Conservation (phyloP, 1,284 basidiomycete species). For the Testicularia cyperi region DNA sequence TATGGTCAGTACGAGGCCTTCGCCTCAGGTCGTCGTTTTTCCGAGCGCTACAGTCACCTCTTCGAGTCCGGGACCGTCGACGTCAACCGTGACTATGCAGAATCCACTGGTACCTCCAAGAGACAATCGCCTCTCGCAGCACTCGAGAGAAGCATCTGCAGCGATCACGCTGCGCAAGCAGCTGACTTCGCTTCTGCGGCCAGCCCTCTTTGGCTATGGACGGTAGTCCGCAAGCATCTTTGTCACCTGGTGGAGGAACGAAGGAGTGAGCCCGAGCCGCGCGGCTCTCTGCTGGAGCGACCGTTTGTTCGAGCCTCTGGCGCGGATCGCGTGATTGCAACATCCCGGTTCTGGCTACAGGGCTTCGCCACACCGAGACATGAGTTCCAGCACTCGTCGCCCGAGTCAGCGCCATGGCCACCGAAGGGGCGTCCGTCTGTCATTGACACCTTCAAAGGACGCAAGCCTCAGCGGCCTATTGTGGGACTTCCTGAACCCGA, state of each 20-base stretch:
- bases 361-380: conserved; percentile 16
- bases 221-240: no score
- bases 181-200: no score
- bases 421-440: conserved; percentile 17
- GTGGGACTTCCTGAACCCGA: conserved; percentile 21
- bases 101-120: no score
- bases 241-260: no score
- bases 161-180: no score
- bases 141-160: no score
- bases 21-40: conserved; percentile 27
- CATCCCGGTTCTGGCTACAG: conserved; percentile 34
- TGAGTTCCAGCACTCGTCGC: conserved; percentile 22
- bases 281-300: no score
- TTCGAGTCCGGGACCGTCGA: conserved; percentile 9
- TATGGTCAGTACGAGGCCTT: conserved; percentile 38
- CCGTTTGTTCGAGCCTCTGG: conserved; percentile 32
- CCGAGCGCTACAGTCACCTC: conserved; percentile 22
- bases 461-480: conserved; percentile 21
- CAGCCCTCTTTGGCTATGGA: no score
- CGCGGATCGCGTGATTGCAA: conserved; percentile 23
- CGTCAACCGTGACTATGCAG: conserved; percentile 18
- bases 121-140: no score
- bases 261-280: no score
- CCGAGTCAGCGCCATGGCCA: conserved; percentile 32
- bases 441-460: conserved; percentile 7